Base-by-base conservation (phyloP, 2,329 filamentous ascomycete species). In the Cladosporium sphaerospermum region DNA sequence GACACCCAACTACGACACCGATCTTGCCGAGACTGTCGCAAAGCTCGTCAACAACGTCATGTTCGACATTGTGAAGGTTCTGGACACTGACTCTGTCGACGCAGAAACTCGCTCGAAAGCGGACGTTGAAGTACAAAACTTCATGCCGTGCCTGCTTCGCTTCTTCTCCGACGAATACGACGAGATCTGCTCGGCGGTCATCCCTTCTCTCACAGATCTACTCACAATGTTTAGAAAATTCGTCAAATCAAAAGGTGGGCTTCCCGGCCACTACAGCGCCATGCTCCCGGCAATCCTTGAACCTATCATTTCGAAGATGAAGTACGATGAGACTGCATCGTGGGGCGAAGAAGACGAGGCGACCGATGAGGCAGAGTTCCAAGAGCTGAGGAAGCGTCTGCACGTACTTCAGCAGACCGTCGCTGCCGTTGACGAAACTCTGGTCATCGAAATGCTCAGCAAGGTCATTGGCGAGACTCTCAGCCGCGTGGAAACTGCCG, bases 101-200 rank as follows among this genome's bases (percentile, higher is more conserved):
- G 77, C 83, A 28, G 78, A 83, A 41, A 85, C 83, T 23, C 84
- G 82, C 61, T 78, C 80, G 43, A 86, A 84, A 62, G 92, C 93
- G 47, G 89, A 93, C 62, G 84, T 86, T 61, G 81, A 95, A 55
- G 77, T 97, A 50, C 86, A 87, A 65, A 81, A 82, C 39, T 97
- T 97, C 68, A 76, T 96, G 28, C 89, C 91, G 0, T 86, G 91
- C 61, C 79, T 97, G 10, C 77, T 99, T 47, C 88, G 92, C 37
- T 96, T 96, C 76, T 96, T 99, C 73, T 88, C 90, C 19, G 93
- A 99, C 70, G 91, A 99, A 67, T 99, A 95, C 69, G 93, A 99
- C 70, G 93, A 99, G 73, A 86, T 99, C 61, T 97, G 93, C 76
- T 95, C 91, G 34, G 93, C 89, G 10, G 89, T 97, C 54, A 95